Base-by-base conservation (phyloP, 1,284 basidiomycete genomes). In the Trichosporon faecale region DNA sequence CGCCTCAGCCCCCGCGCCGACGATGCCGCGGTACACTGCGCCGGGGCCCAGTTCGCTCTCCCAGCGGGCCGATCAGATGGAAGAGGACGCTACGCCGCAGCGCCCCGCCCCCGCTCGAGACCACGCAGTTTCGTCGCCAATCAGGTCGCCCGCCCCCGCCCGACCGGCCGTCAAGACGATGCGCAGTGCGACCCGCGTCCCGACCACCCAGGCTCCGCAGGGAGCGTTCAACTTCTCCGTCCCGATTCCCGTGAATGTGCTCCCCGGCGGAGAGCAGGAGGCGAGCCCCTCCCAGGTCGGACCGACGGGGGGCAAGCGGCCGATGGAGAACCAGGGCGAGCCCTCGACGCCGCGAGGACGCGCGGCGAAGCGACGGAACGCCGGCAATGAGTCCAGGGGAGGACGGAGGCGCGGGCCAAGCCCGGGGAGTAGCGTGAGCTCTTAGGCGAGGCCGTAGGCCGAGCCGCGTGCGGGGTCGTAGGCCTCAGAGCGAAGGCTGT, bases 141-240 rank as follows among this genome's bases (percentile, higher is more conserved):
- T 61, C 27, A 18, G 33, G 16, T 61, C 57, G 7, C 52, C 52
- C 9, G 52, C 25, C 16, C 57, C 57, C 18, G 27, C 57, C 57
- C 27, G 57, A 16, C 57, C 57, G 6, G 29, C 5, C 1, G 29
- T 61, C 18, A 61, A 61, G 57, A 61, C 27, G 16, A 31, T 61
- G 29, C 57, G 57, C 31, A n/a, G 16, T 5, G 18, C 18, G 18
- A 61, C 57, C 57, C 57, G 57, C 57, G 57, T 61, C 18, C 57
- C 57, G 57, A 29, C 27, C 25, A 25, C 18, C 11, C 14, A n/a
- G 16, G 16, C 57, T 3, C 57, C 57, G 16, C 27, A 31, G 6
- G 57, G 27, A 3, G 57, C 66, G 9, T 73, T 73, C 70, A 73
- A 73, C 70, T 73, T 73, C 31, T 66, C 68, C 18, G 61, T 73